Base-by-base conservation (phyloP, 352 stramenopile genomes). In the Achlya hypogyna region DNA sequence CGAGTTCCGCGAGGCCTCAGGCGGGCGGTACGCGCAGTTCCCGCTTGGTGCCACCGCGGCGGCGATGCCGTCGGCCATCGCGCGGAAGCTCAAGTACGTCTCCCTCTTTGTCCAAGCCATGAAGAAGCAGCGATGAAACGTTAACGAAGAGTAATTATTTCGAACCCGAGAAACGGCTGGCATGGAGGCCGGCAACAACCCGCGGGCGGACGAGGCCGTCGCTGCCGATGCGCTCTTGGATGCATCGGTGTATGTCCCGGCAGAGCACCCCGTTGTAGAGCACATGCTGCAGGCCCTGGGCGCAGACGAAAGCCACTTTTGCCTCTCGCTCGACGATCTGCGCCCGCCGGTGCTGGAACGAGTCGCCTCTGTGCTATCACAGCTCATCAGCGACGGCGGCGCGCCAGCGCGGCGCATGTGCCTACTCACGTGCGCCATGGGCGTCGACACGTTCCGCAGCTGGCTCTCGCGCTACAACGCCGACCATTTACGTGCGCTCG, bases 101-200 rank as follows among this genome's bases (percentile, higher is more conserved):
- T 58, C 60, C 22, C 51, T 67, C 16, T 67, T 67, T 34, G 51
- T 67, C 3, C 42, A 67, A 18, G 60, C 51, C 22, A 67, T 67
- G 60, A 67, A 67, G 27, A 64, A 64, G 42, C 22, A 56, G 31
- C 49, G 8, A 56, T 20, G 10, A 16, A 49, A 49, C 42, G 18
- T 20, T 49, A n/a, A n/a, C n/a, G n/a, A n/a, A n/a, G n/a, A n/a
- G n/a, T n/a, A n/a, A n/a, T n/a, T n/a, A n/a, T n/a, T n/a, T n/a
- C n/a, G n/a, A n/a, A n/a, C n/a, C n/a, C n/a, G n/a, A n/a, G n/a
- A n/a, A n/a, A n/a, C n/a, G 31, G 10, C 49, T 10, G 10, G 2
- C 1, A 56, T 1, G 2, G 49, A 56, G 49, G 1, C 12, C 8
- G 8, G 49, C 8, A 20, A 56, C 49, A 56, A 56, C n/a, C n/a